Conservation (phyloP, 2,329 filamentous ascomycete genomes). For the Elsinoe batatas region DNA sequence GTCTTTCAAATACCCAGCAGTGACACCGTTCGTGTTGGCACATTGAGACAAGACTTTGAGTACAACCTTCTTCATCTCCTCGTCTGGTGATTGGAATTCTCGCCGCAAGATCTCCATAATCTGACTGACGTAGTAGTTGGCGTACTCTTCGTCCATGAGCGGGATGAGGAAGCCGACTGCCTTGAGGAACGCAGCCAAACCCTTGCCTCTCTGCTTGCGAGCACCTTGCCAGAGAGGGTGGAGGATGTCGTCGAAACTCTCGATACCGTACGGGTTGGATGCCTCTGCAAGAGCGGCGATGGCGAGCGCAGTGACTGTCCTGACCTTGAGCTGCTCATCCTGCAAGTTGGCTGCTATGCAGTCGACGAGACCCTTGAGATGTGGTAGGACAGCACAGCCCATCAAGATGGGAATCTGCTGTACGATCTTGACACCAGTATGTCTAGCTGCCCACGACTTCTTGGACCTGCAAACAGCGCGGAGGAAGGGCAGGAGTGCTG, state of each 20-base stretch:
- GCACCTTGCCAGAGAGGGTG: conserved; percentile 96
- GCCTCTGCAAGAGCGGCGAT: conserved; percentile 93
- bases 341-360: conserved; percentile 94
- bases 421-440: conserved; percentile 98
- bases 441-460: conserved; percentile 96
- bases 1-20: conserved; percentile 87
- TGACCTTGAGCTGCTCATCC: conserved; percentile 95
- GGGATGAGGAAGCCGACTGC: conserved; percentile 97
- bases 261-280: conserved; percentile 96
- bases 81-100: conserved; percentile 92
- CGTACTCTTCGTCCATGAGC: conserved; percentile 98
- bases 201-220: conserved; percentile 91
- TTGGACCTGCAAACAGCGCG: conserved; percentile 94
- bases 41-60: conserved; percentile 96
- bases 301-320: conserved; percentile 89
- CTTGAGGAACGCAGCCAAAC: conserved; percentile 89
- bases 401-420: conserved; percentile 98
- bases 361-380: conserved; percentile 90
- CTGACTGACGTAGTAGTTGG: conserved; percentile 96
- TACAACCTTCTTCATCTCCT: conserved; percentile 99
- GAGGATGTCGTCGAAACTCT: conserved; percentile 95
- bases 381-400: conserved; percentile 92
- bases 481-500: conserved; percentile 86
- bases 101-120: conserved; percentile 97
- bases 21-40: conserved; percentile 87